Evolutionary conservation across 2,329 filamentous ascomycete species (phyloP).

Genomic region (Xylaria sp.): DNA sequence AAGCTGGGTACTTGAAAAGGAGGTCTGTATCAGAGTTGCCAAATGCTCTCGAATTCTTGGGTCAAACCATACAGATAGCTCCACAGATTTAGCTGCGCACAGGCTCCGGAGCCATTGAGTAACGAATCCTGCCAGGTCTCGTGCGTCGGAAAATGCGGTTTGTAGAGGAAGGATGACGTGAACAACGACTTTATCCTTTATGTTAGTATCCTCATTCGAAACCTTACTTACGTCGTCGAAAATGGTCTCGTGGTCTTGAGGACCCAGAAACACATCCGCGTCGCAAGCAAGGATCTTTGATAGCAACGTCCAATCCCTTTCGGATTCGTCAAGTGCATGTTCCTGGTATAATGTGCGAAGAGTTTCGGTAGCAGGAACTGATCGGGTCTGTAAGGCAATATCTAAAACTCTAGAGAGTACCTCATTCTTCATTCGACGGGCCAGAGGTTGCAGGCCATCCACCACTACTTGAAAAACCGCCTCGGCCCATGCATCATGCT

Average conservation of each 20-base stretch:
- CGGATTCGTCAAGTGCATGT: slow-evolving; percentile 42
- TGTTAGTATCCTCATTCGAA: slow-evolving; percentile 36
- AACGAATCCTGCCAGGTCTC: slow-evolving; percentile 54
- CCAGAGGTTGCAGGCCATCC: slow-evolving; percentile 36
- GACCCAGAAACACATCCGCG: slow-evolving; percentile 56
- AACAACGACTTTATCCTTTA: slow-evolving; percentile 46
- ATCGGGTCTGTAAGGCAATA: slow-evolving; percentile 49
- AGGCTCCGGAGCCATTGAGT: slow-evolving; percentile 51
- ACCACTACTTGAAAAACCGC: slow-evolving; percentile 43
- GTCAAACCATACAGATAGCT: slow-evolving; percentile 46
- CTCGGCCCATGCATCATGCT: slow-evolving; percentile 45
- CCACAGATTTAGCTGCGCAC: slow-evolving; percentile 34
- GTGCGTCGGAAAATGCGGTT: slow-evolving; percentile 53
- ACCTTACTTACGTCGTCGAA: slow-evolving; percentile 48
- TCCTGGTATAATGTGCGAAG: slow-evolving; percentile 49
- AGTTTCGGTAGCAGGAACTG: slow-evolving; percentile 49
- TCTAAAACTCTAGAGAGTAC: slow-evolving; percentile 49
- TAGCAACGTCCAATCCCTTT: slow-evolving; percentile 54
- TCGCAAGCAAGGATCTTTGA: slow-evolving; percentile 57
- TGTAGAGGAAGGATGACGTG: slow-evolving; percentile 54
- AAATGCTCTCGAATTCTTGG: slow-evolving; percentile 42
- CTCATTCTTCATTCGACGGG: slow-evolving; percentile 40
- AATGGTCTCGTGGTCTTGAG: slow-evolving; percentile 47
- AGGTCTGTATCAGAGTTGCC: slow-evolving; percentile 49
- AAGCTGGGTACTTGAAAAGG: slow-evolving; percentile 53